Evolutionary conservation across 2,329 filamentous ascomycete species (phyloP), one percentile per base, ranked within the genome.

Genomic region (Penicillium brevicompactum): DNA sequence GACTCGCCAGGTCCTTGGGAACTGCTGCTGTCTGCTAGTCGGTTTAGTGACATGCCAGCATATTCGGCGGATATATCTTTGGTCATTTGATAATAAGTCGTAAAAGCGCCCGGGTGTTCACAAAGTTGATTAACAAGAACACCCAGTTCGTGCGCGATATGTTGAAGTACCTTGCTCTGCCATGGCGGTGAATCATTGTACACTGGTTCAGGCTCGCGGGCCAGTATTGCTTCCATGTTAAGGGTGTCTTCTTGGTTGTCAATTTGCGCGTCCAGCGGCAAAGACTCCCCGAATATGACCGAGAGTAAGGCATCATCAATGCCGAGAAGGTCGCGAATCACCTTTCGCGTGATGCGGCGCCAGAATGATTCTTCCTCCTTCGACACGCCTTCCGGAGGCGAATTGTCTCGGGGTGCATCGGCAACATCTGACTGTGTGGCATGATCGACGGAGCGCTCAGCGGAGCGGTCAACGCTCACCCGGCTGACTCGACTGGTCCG

Each of bases 241-340:
- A 67, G 45, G 8, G 48, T 24, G 27, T 80, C 76, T 24, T 76
- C 77, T 11, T 63, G 51, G 50, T 57, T 16, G 1, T 51, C 13
- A 3, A 34, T 41, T 44, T 61, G 51, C 41, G 56, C 64, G 53
- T 67, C 66, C 18, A 67, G 69, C 2, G 87, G 86, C 22, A 96
- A 76, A 2, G 84, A 79, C 70, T 97, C 92, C 11, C 94, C 94
- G 53, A 97, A 88, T 8, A 99, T 87, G 47, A 97, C 87, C 0
- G 90, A 90, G 8, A 99, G 82, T 18, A 94, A 80, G 47, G 85
- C 84, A 60, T 97, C 91, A 65, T 97, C 92, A 52, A 99, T 89
- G 8, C 93, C 93, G 70, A 97, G 89, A 42, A 99, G 77, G 69
- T 97, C 92, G 49, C 87, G 85, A 64, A 99, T 91, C 27, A 97